A percentile compares a stretch with the other conserved stretches of the same genome.
phyloP scores from a whole-genome alignment of 257 asterid species.

The Jacaranda mimosifolia region DNA sequence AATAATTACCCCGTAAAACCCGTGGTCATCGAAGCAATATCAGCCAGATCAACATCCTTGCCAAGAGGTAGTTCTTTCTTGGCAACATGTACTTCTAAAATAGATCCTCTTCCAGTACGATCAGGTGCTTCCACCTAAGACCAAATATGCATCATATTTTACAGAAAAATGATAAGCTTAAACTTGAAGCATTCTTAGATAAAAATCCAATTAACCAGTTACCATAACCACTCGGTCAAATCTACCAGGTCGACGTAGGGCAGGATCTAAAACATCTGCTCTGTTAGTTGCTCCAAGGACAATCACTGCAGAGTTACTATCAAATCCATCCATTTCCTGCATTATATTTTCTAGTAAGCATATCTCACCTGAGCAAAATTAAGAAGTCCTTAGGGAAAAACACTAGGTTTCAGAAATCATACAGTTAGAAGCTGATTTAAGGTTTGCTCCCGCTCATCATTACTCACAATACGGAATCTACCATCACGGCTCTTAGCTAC shows the following conservation, averaged over 20 bases:
- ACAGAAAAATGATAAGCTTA: slow-evolving; percentile 21
- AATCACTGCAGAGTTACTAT: slow-evolving; percentile 96
- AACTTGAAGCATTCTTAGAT: slow-evolving; percentile 26
- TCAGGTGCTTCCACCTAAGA: slow-evolving; percentile 98
- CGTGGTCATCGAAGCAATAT: slow-evolving; percentile 95
- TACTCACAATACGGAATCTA: slow-evolving; percentile 87
- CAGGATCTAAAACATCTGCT: slow-evolving; percentile 97
- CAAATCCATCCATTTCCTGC: slow-evolving; percentile 99
- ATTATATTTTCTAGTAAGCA: slow-evolving; percentile 39
- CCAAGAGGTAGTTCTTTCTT: slow-evolving; percentile 96
- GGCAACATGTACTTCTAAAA: slow-evolving; percentile 85
- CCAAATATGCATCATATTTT: slow-evolving; percentile 33
- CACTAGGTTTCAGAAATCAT: slow-evolving; percentile 46
- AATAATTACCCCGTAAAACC: slow-evolving; percentile 94
- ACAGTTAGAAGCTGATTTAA: slow-evolving; percentile 97
- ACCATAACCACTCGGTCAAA: slow-evolving; percentile 98
- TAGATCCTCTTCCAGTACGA: slow-evolving; percentile 94
- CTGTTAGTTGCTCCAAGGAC: slow-evolving; percentile 99
- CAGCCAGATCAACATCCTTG: slow-evolving; percentile 76
- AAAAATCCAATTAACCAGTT: slow-evolving; percentile 29
- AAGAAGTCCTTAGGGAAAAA: slow-evolving; percentile 20
- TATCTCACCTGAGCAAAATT: slow-evolving; percentile 30
- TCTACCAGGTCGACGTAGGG: slow-evolving; percentile 99
- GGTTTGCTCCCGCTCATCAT: slow-evolving; percentile 98
- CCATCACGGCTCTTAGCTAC: slow-evolving; percentile 99